Conservation (phyloP, 371 early-diverging fungal genomes). For the Mucor plumbeus region DNA sequence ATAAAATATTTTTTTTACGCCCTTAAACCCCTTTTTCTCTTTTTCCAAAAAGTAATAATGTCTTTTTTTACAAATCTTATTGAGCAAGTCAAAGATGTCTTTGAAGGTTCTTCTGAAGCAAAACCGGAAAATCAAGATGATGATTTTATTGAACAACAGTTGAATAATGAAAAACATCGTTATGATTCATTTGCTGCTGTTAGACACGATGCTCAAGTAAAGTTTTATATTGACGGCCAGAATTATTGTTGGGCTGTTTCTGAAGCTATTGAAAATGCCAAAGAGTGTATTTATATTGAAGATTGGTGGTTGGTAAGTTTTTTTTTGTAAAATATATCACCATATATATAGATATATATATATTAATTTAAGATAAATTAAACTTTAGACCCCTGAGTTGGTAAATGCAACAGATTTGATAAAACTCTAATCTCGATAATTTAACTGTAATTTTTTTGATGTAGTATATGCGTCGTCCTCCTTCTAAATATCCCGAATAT, state of each 20-base stretch:
- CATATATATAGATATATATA: neutral
- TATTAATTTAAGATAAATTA: slow-evolving; percentile 2
- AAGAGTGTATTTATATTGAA: slow-evolving; percentile 79
- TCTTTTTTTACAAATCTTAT: slow-evolving; percentile 36
- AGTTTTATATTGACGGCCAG: slow-evolving; percentile 83
- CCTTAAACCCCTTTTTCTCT: slow-evolving; percentile 11
- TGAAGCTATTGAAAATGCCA: slow-evolving; percentile 79
- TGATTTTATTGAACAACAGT: slow-evolving; percentile 29
- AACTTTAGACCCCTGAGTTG: slow-evolving; percentile 50
- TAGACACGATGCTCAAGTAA: slow-evolving; percentile 66
- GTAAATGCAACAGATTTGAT: slow-evolving; percentile 23
- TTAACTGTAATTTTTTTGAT: neutral
- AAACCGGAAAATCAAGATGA: slow-evolving; percentile 28
- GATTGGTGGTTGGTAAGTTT: slow-evolving; percentile 91
- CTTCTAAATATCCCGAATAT: slow-evolving; percentile 72
- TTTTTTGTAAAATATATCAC: neutral
- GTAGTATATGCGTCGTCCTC: slow-evolving; percentile 83
- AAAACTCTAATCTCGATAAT: neutral
- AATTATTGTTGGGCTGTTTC: slow-evolving; percentile 85
- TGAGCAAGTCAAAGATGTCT: slow-evolving; percentile 34
- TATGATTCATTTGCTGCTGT: slow-evolving; percentile 85
- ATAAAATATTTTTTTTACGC: neutral
- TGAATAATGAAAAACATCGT: slow-evolving; percentile 60
- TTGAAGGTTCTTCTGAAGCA: slow-evolving; percentile 15
- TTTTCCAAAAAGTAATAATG: slow-evolving; percentile 24